These are phyloP conservation scores for Gossypium arboreum DNA, from an alignment of 345 rosid genomes.

Conservation along the genomic window DNA sequence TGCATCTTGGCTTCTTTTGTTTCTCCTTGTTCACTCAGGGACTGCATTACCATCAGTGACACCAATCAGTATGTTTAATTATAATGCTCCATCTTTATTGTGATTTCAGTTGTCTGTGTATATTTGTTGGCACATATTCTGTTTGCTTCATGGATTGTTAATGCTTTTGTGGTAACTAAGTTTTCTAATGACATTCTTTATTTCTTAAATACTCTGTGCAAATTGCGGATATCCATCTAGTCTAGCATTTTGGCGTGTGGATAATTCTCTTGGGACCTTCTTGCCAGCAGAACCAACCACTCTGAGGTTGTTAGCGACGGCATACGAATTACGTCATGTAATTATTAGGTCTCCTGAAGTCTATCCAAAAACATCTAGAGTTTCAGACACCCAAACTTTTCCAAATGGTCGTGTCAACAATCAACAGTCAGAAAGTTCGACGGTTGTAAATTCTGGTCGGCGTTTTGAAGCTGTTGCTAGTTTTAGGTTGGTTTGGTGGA, in stretches of 20 bases:
- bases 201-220: slow-evolving; percentile 2
- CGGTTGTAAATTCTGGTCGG: slow-evolving; percentile 44
- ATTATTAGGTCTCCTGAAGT: slow-evolving; percentile 53
- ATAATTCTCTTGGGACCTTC: slow-evolving; percentile 77
- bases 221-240: slow-evolving; percentile 55
- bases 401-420: slow-evolving; percentile 29
- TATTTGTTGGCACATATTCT: background rate
- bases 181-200: background rate
- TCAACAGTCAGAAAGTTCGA: slow-evolving; percentile 29
- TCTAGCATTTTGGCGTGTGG: slow-evolving; percentile 88
- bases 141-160: slow-evolving; percentile 9
- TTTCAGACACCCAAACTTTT: slow-evolving; percentile 30
- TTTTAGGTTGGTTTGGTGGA: slow-evolving; percentile 87
- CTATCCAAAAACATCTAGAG: slow-evolving; percentile 33
- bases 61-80: slow-evolving; percentile 49
- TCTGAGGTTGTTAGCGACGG: slow-evolving; percentile 46
- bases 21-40: slow-evolving; percentile 86
- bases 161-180: background rate
- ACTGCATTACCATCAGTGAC: slow-evolving; percentile 66
- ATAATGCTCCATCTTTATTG: slow-evolving; percentile 17
- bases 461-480: slow-evolving; percentile 72
- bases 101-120: background rate
- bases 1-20: slow-evolving; percentile 77
- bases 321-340: slow-evolving; percentile 69
- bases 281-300: slow-evolving; percentile 64